phyloP scores from a whole-genome alignment of 2,329 filamentous ascomycete genomes.

The Rutstroemia sp. region DNA sequence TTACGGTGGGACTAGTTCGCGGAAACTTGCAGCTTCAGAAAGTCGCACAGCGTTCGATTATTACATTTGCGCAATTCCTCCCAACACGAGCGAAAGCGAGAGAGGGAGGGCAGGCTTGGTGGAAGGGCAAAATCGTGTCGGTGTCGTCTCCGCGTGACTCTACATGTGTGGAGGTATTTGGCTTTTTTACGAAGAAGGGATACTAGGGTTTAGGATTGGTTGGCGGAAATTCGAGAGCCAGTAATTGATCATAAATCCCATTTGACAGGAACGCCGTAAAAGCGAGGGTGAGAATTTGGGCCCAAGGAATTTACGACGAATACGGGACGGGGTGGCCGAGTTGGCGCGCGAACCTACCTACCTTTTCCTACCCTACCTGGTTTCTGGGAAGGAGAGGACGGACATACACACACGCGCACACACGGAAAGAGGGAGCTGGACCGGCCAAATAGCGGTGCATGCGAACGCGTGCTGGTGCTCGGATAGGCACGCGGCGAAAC shows the following conservation, averaged over 20 bases:
- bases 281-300: background rate
- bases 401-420: background rate
- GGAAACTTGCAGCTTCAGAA: slow-evolving; percentile 23
- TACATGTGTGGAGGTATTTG: slow-evolving; percentile 6
- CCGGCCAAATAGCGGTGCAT: slow-evolving; percentile 17
- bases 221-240: background rate
- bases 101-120: background rate
- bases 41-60: slow-evolving; percentile 21
- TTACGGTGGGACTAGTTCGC: slow-evolving; percentile 19
- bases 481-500: slow-evolving; percentile 29
- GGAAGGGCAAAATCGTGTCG: background rate
- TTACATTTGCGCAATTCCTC: slow-evolving; percentile 9
- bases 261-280: too few species aligned
- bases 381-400: slow-evolving; percentile 3
- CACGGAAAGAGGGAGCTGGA: slow-evolving; percentile 1
- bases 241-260: too few species aligned
- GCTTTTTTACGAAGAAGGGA: slow-evolving; percentile 1
- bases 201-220: slow-evolving; percentile 3
- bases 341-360: background rate
- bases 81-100: background rate
- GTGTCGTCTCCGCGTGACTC: slow-evolving; percentile 10
- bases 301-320: slow-evolving; percentile 4
- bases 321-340: slow-evolving; percentile 1
- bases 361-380: background rate
- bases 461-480: slow-evolving; percentile 28